Evolutionary conservation across 257 asterid species (phyloP).

Genomic region (Solanum dulcamara): DNA sequence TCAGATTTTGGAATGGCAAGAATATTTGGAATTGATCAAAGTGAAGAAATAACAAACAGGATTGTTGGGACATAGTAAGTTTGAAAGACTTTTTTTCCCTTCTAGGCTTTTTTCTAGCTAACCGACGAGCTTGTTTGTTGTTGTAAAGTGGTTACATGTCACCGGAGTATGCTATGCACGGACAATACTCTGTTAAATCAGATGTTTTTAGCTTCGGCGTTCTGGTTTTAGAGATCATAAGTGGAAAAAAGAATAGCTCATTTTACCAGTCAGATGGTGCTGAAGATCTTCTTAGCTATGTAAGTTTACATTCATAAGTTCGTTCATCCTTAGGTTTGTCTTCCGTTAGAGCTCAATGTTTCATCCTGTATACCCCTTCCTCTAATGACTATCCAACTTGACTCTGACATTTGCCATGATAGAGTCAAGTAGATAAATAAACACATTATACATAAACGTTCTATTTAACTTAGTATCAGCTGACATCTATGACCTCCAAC

Average conservation of each 20-base stretch:
- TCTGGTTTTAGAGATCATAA: slow-evolving; percentile 11
- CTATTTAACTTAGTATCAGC: neutral
- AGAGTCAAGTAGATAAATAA: neutral
- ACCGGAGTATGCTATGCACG: slow-evolving; percentile 9
- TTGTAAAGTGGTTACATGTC: slow-evolving; percentile 17
- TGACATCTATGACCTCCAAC: neutral
- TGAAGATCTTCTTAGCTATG: slow-evolving; percentile 7
- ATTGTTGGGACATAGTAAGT: slow-evolving; percentile 15
- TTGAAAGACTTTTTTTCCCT: neutral
- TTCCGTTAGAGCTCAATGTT: neutral
- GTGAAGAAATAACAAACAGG: slow-evolving; percentile 3
- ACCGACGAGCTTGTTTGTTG: neutral
- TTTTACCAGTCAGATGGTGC: neutral
- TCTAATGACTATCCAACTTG: neutral
- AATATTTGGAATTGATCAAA: slow-evolving; percentile 2
- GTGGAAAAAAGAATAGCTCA: slow-evolving; percentile 2
- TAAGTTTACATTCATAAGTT: neutral
- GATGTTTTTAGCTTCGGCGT: slow-evolving; percentile 17
- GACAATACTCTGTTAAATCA: slow-evolving; percentile 3
- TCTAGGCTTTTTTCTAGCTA: neutral
- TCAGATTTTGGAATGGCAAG: slow-evolving; percentile 21
- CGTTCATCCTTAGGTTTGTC: too few relatives aligned
- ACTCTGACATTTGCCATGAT: neutral
- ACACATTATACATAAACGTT: neutral
- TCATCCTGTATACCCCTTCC: neutral